A percentile compares a stretch with the other conserved stretches of the same genome.
These are phyloP conservation scores for Aspergillus bertholletiae DNA, from an alignment of 495 filamentous ascomycete genomes.

Conservation along the genomic window DNA sequence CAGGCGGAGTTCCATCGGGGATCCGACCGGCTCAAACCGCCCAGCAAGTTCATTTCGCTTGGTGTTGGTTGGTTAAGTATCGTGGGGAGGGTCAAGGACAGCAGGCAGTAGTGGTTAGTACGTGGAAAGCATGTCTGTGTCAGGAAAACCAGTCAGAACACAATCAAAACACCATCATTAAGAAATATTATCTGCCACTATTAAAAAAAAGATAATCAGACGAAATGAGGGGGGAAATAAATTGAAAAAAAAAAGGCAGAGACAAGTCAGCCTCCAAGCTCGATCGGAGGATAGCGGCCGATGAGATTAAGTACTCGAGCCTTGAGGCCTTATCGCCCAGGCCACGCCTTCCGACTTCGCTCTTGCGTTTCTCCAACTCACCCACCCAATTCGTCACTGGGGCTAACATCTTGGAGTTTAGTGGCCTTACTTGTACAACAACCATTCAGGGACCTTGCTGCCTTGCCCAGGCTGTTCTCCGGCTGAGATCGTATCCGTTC, in stretches of 20 bases:
- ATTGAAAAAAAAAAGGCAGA: background rate
- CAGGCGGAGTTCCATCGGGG: slow-evolving; percentile 7
- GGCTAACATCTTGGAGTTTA: background rate
- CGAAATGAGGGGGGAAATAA: background rate
- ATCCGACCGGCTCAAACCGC: slow-evolving; percentile 11
- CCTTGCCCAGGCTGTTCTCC: background rate
- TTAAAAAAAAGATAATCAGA: background rate
- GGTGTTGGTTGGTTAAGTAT: background rate
- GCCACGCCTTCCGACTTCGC: slow-evolving; percentile 10
- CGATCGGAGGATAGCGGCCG: slow-evolving; percentile 7
- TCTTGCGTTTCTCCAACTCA: slow-evolving; percentile 7
- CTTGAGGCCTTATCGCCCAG: slow-evolving; percentile 2
- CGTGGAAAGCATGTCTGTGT: background rate
- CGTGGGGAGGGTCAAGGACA: slow-evolving; percentile 1
- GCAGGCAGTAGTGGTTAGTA: background rate
- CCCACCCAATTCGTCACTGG: background rate
- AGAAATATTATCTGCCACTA: background rate
- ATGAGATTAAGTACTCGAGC: slow-evolving; percentile 5
- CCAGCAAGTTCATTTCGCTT: background rate
- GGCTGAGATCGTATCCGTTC: background rate
- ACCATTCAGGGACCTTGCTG: background rate
- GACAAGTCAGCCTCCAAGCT: background rate
- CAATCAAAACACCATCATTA: background rate
- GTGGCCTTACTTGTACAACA: background rate
- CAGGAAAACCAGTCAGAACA: background rate